These are phyloP conservation scores for Hypoxylon fragiforme DNA, from an alignment of 495 filamentous ascomycete genomes.

Conservation along the genomic window DNA sequence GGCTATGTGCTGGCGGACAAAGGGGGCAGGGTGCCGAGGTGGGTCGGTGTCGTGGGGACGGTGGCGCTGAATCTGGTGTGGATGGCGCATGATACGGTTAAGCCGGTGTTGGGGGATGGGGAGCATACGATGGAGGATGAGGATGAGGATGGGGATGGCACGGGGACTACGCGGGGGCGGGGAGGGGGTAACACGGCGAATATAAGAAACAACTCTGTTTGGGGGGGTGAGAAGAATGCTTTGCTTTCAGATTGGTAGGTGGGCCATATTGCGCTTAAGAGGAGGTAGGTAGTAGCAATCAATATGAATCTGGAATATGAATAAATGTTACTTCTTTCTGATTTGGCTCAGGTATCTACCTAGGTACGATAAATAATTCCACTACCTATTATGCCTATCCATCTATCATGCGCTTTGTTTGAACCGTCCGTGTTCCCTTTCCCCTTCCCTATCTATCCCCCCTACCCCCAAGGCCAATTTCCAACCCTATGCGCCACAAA, in stretches of 20 bases:
- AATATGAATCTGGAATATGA: constrained; percentile 6
- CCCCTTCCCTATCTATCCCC: not conserved
- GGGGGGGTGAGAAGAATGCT: constrained; percentile 29
- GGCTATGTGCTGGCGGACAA: constrained; percentile 58
- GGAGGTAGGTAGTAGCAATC: constrained; percentile 3
- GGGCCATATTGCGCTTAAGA: not conserved
- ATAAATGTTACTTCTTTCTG: not conserved
- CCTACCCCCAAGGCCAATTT: constrained; percentile 1
- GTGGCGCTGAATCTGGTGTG: constrained; percentile 63
- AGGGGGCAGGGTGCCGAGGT: constrained; percentile 66
- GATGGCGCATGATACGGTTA: constrained; percentile 72
- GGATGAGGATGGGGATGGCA: not conserved
- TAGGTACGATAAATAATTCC: too few species aligned
- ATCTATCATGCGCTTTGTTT: too few species aligned
- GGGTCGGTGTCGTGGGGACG: constrained; percentile 58
- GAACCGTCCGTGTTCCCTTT: too few species aligned
- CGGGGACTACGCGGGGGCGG: not conserved
- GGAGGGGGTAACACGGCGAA: not conserved
- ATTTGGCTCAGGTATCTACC: constrained; percentile 20
- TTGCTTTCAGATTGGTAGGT: constrained; percentile 30
- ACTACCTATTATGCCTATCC: too few species aligned
- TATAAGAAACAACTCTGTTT: not conserved
- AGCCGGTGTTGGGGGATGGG: constrained; percentile 78
- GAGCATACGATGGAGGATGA: constrained; percentile 66
- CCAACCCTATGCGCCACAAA: not conserved